A percentile compares a stretch with the other conserved stretches of the same genome.
Conservation (phyloP, 805 yeast genomes). For the Nakazawaea holstii region DNA sequence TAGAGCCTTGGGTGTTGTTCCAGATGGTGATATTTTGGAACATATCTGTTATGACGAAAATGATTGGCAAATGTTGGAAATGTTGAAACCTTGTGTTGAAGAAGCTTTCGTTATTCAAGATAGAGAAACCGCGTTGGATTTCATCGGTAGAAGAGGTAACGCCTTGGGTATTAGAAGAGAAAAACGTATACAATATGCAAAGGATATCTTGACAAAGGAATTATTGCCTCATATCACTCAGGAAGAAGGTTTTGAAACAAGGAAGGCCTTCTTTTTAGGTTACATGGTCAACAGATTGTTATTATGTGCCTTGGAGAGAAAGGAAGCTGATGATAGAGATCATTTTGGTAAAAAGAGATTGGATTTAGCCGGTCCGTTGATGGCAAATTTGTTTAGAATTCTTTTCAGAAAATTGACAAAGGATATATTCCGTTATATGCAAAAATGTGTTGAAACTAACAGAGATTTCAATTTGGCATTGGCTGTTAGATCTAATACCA, state of each 20-base stretch:
- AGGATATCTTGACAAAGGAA: slow-evolving; percentile 94
- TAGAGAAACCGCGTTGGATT: slow-evolving; percentile 95
- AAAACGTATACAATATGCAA: slow-evolving; percentile 96
- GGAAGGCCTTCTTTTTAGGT: slow-evolving; percentile 96
- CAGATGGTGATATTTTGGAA: slow-evolving; percentile 97
- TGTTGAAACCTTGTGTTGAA: slow-evolving; percentile 98
- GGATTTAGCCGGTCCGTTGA: slow-evolving; percentile 96
- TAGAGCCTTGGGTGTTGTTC: slow-evolving; percentile 96
- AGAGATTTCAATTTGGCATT: slow-evolving; percentile 93
- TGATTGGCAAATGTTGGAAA: slow-evolving; percentile 99
- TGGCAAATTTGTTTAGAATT: slow-evolving; percentile 92
- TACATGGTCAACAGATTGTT: slow-evolving; percentile 95
- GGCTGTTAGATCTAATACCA: slow-evolving; percentile 95
- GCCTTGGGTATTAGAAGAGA: slow-evolving; percentile 95
- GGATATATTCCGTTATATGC: slow-evolving; percentile 97
- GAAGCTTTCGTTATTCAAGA: slow-evolving; percentile 98
- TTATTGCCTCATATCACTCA: slow-evolving; percentile 96
- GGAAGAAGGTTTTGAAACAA: slow-evolving; percentile 92
- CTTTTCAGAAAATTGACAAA: slow-evolving; percentile 91
- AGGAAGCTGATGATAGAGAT: slow-evolving; percentile 98
- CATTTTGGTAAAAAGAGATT: slow-evolving; percentile 98
- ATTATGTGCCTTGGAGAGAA: slow-evolving; percentile 93
- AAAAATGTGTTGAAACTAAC: slow-evolving; percentile 96
- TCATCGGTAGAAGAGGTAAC: slow-evolving; percentile 97
- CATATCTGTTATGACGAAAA: slow-evolving; percentile 96